Base-by-base conservation (phyloP, 2,329 filamentous ascomycete species). In the Fusarium sp. region DNA sequence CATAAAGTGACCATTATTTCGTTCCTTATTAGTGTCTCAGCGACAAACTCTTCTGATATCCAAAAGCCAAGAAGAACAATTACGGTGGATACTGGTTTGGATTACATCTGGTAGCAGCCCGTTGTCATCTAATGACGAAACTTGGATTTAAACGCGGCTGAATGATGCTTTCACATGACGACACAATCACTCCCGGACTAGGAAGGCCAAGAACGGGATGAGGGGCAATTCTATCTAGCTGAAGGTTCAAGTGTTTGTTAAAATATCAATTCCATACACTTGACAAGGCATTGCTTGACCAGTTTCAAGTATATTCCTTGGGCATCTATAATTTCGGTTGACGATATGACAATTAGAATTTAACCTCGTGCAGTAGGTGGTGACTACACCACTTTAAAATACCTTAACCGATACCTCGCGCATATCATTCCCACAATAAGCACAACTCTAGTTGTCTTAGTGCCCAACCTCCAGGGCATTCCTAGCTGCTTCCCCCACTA, bases 151-250 rank as follows among this genome's bases (percentile, higher is more conserved):
- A 32, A 58, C 30, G 46, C 43, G 34, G 56, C 43, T 51, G 45
- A 54, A 47, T 29, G 66, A 52, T 58, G 59, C 55, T 68, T 72
- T 72, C 64, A 72, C 56, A 73, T 72, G 59, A 70, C 50, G 47
- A 50, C 55, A 59, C 57, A 59, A 61, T 52, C 57, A 52, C 57
- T 71, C 57, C 38, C 25, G n/a, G 54, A 38, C 43, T 46, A 57
- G 53, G 68, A 58, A 63, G 32, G 38, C 24, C 20, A 53, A 56
- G 42, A 53, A 25, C 20, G 22, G 20, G 16, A 38, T 42, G 20
- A 14, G 42, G 25, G 47, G 59, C 27, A 47, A 22, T 24, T 40
- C 3, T 16, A 12, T 29, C 7, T 24, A 16, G 9, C 6, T 59
- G 14, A 29, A 22, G 7, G 7, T 24, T 49, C 16, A 22, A 34